Evolutionary conservation across 2,329 filamentous ascomycete species (phyloP).

Genomic region (Purpureocillium takamizusanense): DNA sequence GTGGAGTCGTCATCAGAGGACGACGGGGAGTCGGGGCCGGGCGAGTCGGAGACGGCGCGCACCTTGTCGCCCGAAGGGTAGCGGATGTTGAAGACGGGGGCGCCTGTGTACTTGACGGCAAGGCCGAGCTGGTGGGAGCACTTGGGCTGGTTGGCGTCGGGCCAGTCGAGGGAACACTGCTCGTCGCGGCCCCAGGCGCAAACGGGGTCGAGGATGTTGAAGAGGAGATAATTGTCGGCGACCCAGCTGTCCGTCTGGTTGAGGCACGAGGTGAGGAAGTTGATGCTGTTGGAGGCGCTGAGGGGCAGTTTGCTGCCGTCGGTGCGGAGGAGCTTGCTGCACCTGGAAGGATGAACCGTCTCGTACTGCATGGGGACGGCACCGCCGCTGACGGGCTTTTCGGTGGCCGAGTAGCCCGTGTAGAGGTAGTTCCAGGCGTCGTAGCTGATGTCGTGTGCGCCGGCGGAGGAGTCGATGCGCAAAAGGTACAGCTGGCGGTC

Average conservation of each 20-base stretch:
- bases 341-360: conserved; percentile 33
- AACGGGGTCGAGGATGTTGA: conserved; percentile 40
- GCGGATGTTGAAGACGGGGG: conserved; percentile 36
- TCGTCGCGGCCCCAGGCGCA: conserved; percentile 39
- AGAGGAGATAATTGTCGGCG: conserved; percentile 35
- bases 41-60: neutral
- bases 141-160: conserved; percentile 31
- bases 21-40: conserved; percentile 41
- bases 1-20: no score
- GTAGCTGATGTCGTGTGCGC: conserved; percentile 50
- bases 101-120: conserved; percentile 20
- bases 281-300: conserved; percentile 43
- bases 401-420: conserved; percentile 35
- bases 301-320: conserved; percentile 27
- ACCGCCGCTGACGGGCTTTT: conserved; percentile 37
- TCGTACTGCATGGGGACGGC: conserved; percentile 37
- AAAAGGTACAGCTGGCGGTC: conserved; percentile 48
- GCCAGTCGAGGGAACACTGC: conserved; percentile 33
- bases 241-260: conserved; percentile 34
- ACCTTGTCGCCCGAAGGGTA: conserved; percentile 35
- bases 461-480: conserved; percentile 46
- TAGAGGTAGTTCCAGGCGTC: conserved; percentile 54
- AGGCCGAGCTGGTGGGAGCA: conserved; percentile 33
- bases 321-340: conserved; percentile 37
- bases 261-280: conserved; percentile 39